Conservation (phyloP, 495 filamentous ascomycete species). For the Lasiosphaeria hispida region DNA sequence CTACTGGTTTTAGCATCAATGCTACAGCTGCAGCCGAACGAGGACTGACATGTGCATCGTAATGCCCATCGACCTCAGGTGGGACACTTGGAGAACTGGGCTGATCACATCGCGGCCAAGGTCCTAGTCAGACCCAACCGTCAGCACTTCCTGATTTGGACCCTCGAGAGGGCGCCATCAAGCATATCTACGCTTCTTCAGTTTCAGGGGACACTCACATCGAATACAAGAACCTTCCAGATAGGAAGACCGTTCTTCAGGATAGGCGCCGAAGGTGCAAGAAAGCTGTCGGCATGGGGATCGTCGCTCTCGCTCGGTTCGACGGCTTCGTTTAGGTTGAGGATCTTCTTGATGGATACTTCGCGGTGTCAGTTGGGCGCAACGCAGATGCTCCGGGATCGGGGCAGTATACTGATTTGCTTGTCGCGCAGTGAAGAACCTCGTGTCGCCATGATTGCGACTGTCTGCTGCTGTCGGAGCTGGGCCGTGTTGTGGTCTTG, state of each 20-base stretch:
- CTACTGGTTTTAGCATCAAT: slow-evolving; percentile 13
- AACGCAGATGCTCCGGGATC: background rate
- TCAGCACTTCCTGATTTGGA: background rate
- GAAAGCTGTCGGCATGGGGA: slow-evolving; percentile 59
- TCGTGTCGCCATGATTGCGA: slow-evolving; percentile 45
- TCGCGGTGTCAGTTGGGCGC: slow-evolving; percentile 11
- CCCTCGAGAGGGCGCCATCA: background rate
- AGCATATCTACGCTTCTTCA: background rate
- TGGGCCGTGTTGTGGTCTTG: background rate
- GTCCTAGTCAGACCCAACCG: slow-evolving; percentile 38
- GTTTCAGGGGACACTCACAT: slow-evolving; percentile 19
- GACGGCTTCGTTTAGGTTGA: slow-evolving; percentile 84
- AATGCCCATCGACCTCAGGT: slow-evolving; percentile 87
- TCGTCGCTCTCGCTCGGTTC: slow-evolving; percentile 54
- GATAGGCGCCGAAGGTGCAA: slow-evolving; percentile 72
- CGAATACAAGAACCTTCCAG: slow-evolving; percentile 46
- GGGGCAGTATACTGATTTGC: slow-evolving; percentile 73
- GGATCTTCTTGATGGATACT: slow-evolving; percentile 94
- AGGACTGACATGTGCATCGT: slow-evolving; percentile 79
- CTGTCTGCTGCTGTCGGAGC: slow-evolving; percentile 2
- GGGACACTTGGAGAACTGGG: slow-evolving; percentile 89
- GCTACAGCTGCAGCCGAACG: background rate
- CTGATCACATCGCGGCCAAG: slow-evolving; percentile 73
- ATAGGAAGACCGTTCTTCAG: slow-evolving; percentile 84
- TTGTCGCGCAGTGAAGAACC: slow-evolving; percentile 85